These are phyloP conservation scores for Pleoardoris graminearum DNA, from an alignment of 2,329 filamentous ascomycete species.

Conservation along the genomic window DNA sequence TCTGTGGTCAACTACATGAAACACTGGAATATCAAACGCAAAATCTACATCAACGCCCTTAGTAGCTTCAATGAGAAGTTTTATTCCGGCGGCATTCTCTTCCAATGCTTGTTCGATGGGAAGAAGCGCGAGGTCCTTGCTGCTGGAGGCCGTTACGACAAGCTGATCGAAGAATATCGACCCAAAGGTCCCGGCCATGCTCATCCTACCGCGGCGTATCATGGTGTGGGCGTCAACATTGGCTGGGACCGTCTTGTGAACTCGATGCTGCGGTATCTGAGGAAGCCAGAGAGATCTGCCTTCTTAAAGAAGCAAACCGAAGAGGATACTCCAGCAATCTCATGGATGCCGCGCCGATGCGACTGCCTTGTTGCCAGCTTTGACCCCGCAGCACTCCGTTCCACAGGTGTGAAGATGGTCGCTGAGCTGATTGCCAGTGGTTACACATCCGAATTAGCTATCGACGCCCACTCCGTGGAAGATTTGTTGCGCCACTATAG, in stretches of 20 bases:
- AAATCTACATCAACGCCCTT: slow-evolving; percentile 82
- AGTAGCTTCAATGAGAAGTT: slow-evolving; percentile 91
- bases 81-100: slow-evolving; percentile 77
- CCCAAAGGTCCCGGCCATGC: slow-evolving; percentile 65
- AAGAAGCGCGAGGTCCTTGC: slow-evolving; percentile 84
- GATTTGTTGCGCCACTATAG: slow-evolving; percentile 76
- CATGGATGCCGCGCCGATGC: slow-evolving; percentile 60
- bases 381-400: slow-evolving; percentile 74
- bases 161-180: slow-evolving; percentile 80
- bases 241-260: slow-evolving; percentile 81
- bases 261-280: slow-evolving; percentile 59
- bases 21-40: slow-evolving; percentile 72
- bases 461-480: slow-evolving; percentile 76
- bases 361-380: slow-evolving; percentile 91
- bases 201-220: slow-evolving; percentile 54
- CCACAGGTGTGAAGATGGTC: slow-evolving; percentile 75
- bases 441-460: slow-evolving; percentile 85
- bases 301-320: slow-evolving; percentile 73
- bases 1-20: slow-evolving; percentile 77
- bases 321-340: slow-evolving; percentile 51
- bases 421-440: slow-evolving; percentile 79
- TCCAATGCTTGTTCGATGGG: slow-evolving; percentile 86
- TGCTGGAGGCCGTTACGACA: slow-evolving; percentile 91
- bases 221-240: slow-evolving; percentile 90
- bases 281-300: slow-evolving; percentile 49